Evolutionary conservation across 371 early-diverging fungal species (phyloP).

Genomic region (Smittium mucronatum): DNA sequence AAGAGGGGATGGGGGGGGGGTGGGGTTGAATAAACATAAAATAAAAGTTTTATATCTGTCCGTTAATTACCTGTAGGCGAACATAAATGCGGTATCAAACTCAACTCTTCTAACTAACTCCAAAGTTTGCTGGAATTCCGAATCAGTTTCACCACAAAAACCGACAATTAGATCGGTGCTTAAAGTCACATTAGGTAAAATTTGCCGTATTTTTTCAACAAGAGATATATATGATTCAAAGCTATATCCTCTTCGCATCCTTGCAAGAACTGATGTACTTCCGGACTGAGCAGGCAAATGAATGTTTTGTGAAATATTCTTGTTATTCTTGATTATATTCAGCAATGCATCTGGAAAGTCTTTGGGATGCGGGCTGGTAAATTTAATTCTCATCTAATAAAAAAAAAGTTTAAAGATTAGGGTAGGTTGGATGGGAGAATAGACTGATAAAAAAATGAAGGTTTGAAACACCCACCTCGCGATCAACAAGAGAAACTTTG

Average conservation of each 20-base stretch:
- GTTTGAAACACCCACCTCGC: slow-evolving; percentile 37
- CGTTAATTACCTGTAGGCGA: slow-evolving; percentile 51
- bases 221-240: slow-evolving; percentile 58
- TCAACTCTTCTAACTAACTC: slow-evolving; percentile 48
- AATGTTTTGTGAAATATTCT: slow-evolving; percentile 54
- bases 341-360: slow-evolving; percentile 64
- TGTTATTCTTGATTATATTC: slow-evolving; percentile 46
- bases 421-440: too few relatives aligned
- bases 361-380: slow-evolving; percentile 72
- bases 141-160: slow-evolving; percentile 71
- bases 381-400: slow-evolving; percentile 54
- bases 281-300: slow-evolving; percentile 69
- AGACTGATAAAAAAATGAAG: too few relatives aligned
- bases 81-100: slow-evolving; percentile 70
- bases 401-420: background rate
- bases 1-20: too few relatives aligned
- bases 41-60: too few relatives aligned
- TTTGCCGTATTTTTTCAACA: slow-evolving; percentile 44
- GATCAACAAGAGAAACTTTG: slow-evolving; percentile 48
- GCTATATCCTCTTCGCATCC: slow-evolving; percentile 67
- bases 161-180: slow-evolving; percentile 66
- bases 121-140: slow-evolving; percentile 56
- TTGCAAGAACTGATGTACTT: slow-evolving; percentile 44
- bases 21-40: too few relatives aligned
- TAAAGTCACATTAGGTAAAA: slow-evolving; percentile 57